A percentile compares a stretch with the other conserved stretches of the same genome.
phyloP scores from a whole-genome alignment of 495 filamentous ascomycete genomes.

The Jackrogersella minutella region DNA sequence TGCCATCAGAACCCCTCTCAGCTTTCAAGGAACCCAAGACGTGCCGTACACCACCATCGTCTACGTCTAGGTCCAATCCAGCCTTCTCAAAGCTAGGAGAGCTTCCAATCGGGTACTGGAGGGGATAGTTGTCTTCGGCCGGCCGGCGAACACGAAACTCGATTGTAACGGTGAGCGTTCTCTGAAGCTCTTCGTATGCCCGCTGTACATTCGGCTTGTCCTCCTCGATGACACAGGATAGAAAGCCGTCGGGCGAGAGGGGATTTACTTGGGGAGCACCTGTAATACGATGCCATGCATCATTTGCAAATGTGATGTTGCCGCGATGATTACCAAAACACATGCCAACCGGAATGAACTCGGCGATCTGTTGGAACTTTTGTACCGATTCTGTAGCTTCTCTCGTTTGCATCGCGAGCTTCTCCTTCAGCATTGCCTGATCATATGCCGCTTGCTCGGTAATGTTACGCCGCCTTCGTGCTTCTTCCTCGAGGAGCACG shows the following conservation, averaged over 20 bases:
- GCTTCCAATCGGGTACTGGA: constrained; percentile 41
- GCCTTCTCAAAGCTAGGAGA: constrained; percentile 56
- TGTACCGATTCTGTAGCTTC: constrained; percentile 74
- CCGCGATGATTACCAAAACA: constrained; percentile 72
- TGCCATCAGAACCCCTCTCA: constrained; percentile 49
- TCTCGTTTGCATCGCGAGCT: constrained; percentile 69
- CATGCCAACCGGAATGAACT: constrained; percentile 75
- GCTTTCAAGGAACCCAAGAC: constrained; percentile 52
- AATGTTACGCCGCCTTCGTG: constrained; percentile 69
- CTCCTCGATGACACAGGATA: constrained; percentile 52
- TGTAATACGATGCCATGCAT: constrained; percentile 73
- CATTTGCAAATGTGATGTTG: constrained; percentile 72
- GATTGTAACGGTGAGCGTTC: constrained; percentile 45
- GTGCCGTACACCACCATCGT: constrained; percentile 46
- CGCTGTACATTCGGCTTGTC: constrained; percentile 45
- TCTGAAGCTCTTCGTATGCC: constrained; percentile 49
- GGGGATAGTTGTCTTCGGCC: constrained; percentile 27
- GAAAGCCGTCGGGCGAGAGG: constrained; percentile 45
- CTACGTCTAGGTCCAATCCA: constrained; percentile 46
- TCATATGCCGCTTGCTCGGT: constrained; percentile 72
- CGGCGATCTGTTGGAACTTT: constrained; percentile 75
- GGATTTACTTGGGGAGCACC: constrained; percentile 58
- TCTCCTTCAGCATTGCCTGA: constrained; percentile 69
- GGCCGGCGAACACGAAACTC: constrained; percentile 52
- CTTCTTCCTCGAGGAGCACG: constrained; percentile 77